Percentiles rank a stretch among this genome's conserved stretches.
These are phyloP conservation scores for Hypomyces perniciosus DNA, from an alignment of 2,329 filamentous ascomycete species.

Conservation along the genomic window DNA sequence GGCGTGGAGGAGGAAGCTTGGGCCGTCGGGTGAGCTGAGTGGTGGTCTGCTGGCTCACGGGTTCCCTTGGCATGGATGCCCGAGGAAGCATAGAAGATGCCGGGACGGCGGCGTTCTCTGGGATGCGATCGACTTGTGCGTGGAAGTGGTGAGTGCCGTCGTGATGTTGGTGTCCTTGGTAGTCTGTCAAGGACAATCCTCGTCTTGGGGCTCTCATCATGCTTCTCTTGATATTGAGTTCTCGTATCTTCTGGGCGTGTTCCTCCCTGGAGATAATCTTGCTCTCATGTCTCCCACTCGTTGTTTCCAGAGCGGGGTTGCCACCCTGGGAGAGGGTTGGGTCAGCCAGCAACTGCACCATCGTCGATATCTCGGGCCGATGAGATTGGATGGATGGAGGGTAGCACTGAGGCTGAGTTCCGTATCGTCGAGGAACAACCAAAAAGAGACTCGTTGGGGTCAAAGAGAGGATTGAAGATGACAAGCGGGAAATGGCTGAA, in stretches of 20 bases:
- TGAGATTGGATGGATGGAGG: background rate
- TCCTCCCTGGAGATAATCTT: conserved; percentile 35
- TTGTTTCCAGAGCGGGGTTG: conserved; percentile 19
- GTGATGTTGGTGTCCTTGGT: conserved; percentile 30
- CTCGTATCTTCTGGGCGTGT: conserved; percentile 32
- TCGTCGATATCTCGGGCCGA: conserved; percentile 13
- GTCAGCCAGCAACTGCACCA: conserved; percentile 29
- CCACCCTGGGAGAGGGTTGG: conserved; percentile 23
- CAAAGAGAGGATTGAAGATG: background rate
- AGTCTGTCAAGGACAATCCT: conserved; percentile 43
- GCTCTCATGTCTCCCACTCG: conserved; percentile 12
- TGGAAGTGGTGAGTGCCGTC: conserved; percentile 18
- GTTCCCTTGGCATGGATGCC: conserved; percentile 13
- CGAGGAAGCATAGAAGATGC: conserved; percentile 8
- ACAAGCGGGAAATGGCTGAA: background rate
- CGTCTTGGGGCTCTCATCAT: conserved; percentile 36
- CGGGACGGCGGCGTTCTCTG: conserved; percentile 26
- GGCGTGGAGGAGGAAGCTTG: conserved; percentile 42
- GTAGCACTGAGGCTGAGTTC: background rate
- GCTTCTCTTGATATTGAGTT: conserved; percentile 31
- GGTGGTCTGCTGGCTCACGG: conserved; percentile 11
- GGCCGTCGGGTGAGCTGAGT: conserved; percentile 24
- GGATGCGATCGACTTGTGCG: conserved; percentile 20
- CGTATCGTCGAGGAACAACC: background rate
- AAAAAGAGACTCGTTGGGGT: background rate